Evolutionary conservation across 352 stramenopile species (phyloP), one percentile per base, ranked within the genome.

Genomic region (Albugo candida): DNA sequence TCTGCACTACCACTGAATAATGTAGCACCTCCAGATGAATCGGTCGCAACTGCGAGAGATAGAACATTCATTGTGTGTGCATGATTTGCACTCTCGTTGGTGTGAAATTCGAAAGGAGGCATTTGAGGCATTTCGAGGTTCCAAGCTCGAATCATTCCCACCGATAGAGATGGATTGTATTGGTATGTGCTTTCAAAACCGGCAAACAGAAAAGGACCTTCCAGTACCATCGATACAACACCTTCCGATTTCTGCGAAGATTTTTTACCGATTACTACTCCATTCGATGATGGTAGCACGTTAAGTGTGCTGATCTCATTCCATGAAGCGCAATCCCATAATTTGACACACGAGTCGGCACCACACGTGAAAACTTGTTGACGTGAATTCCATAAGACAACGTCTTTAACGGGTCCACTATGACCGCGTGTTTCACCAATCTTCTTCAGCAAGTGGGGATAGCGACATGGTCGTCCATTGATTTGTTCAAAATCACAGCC

Each of bases 291-390:
- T 10, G 80, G 61, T 18, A 63, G 56, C 21, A 82, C 74, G 17
- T 45, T 61, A n/a, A 89, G 71, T 14, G 70, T 81, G n/a, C 70
- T 81, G 47, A 81, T 42, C 55, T 89, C 77, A 45, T 78, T 69
- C 77, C 74, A 86, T 6, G 71, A 77, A 16, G 58, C 71, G 50
- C 74, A 85, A 57, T 86, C 74, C 77, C 77, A 89, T 41, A 85
- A 68, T 59, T 85, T 85, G 49, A 89, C 70, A 21, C 63, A 80
- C 36, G 64, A 59, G 59, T 89, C 77, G 21, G 55, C 65, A 11
- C 62, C 58, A 49, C 67, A 75, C 47, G 77, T 89, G 51, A 89
- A 83, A 10, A 84, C 63, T 58, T 87, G 77, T 65, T 85, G 73
- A 27, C 60, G 55, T 37, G 68, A 53, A 11, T 54, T 52, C 77